Conservation (phyloP, 306 rosid genomes). For the Senna siamea region DNA sequence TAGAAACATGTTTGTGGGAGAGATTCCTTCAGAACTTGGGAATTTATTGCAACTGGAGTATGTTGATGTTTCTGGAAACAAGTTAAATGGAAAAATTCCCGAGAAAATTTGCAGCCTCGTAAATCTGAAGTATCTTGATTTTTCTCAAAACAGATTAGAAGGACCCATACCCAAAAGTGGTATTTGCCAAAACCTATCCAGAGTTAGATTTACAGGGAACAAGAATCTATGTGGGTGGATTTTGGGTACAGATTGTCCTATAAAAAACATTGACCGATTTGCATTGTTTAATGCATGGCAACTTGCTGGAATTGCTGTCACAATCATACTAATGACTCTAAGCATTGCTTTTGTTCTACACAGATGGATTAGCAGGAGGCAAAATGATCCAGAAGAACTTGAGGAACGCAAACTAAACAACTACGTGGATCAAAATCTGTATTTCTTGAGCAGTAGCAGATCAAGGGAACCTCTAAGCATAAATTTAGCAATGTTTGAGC, state of each 20-base stretch:
- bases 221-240: slow-evolving; percentile 72
- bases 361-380: slow-evolving; percentile 61
- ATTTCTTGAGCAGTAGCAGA: slow-evolving; percentile 87
- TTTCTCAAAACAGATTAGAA: slow-evolving; percentile 75
- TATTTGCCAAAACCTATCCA: slow-evolving; percentile 74
- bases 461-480: slow-evolving; percentile 94
- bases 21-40: slow-evolving; percentile 84
- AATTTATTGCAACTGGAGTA: slow-evolving; percentile 77
- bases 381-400: slow-evolving; percentile 55
- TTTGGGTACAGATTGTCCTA: slow-evolving; percentile 60
- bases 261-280: slow-evolving; percentile 55
- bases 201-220: slow-evolving; percentile 61
- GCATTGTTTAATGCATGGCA: slow-evolving; percentile 62
- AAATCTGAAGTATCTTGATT: slow-evolving; percentile 65
- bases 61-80: slow-evolving; percentile 76
- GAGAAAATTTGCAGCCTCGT: slow-evolving; percentile 72
- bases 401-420: slow-evolving; percentile 70
- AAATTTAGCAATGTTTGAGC: slow-evolving; percentile 92
- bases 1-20: slow-evolving; percentile 65
- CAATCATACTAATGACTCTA: slow-evolving; percentile 48
- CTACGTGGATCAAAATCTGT: slow-evolving; percentile 73
- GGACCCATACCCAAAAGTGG: slow-evolving; percentile 87
- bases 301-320: slow-evolving; percentile 64
- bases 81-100: slow-evolving; percentile 74
- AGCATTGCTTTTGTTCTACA: slow-evolving; percentile 55